Base-by-base conservation (phyloP, 2,329 filamentous ascomycete species). In the Verticillium longisporum region DNA sequence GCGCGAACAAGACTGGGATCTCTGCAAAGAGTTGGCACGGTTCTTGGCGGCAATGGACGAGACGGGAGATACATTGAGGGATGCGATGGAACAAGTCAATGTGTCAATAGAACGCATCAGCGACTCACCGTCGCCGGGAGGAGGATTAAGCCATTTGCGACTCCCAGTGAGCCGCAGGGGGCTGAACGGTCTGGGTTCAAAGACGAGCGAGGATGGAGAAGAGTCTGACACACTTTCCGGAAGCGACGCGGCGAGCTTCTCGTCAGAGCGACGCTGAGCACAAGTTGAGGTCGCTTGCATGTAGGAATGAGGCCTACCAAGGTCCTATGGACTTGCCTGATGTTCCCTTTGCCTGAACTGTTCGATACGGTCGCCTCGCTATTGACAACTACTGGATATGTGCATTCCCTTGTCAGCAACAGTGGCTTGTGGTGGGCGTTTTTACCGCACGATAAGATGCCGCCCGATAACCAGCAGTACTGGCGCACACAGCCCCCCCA, bases 31-130 rank as follows among this genome's bases (percentile, higher is more conserved):
- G 73, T 81, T 99, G 33, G 93, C 95, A 11, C 83, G 94, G n/a
- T 99, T 99, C 74, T 77, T 99, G 61, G 92, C 96, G 56, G 94
- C 94, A 5, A 86, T 99, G 68, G 95, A 99, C 70, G 88, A 91
- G 66, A 90, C 87, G 14, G 95, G 95, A 0, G 86, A 88, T 66
- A 94, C 91, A 55, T 79, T 99, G 57, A 80, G 85, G 60, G 85
- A 88, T 67, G 90, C 89, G 2, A 81, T 96, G 73, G 83, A 85
- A 66, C 79, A 86, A 73, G 83, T 87, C 6, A 82, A 84, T 56
- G 72, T 76, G n/a, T 41, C 67, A 69, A 15, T 65, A 72, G 36
- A 74, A 71, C 45, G 45, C 10, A 18, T 21, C n/a, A 50, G n/a
- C 7, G 45, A 50, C 45, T 50, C 45, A 18, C 45, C 45, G 7